Conservation (phyloP, 148 eudicot genomes). For the Gaultheria prostrata region DNA sequence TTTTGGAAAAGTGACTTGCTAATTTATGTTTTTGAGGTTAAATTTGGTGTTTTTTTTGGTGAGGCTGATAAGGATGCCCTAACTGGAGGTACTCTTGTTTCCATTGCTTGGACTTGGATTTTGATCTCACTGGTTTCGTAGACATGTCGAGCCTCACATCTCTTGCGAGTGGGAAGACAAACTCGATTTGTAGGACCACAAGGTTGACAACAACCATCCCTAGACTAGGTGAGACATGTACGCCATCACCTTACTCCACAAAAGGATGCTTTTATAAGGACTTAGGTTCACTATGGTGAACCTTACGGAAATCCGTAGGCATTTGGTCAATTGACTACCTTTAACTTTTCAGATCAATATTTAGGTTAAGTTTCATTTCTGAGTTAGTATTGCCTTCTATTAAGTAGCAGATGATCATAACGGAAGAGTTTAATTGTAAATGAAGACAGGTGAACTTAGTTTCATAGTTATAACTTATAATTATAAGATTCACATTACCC, state of each 20-base stretch:
- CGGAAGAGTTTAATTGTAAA: neutral
- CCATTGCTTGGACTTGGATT: neutral
- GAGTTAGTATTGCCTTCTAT: neutral
- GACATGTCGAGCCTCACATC: neutral
- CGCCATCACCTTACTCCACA: neutral
- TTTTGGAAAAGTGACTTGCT: no score
- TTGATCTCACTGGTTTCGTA: neutral
- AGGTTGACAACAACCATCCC: constrained; percentile 2
- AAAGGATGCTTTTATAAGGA: neutral
- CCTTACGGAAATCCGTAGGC: neutral
- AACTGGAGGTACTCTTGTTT: neutral
- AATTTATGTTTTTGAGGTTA: no score
- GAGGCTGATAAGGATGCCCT: no score
- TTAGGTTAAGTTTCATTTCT: neutral
- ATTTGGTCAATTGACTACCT: neutral
- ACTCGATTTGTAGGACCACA: neutral
- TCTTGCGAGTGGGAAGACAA: neutral
- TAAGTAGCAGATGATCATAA: neutral
- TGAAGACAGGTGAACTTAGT: neutral
- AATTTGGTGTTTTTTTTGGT: no score
- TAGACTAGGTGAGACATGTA: neutral
- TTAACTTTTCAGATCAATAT: neutral
- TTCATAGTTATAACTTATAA: no score
- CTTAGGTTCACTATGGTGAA: neutral
- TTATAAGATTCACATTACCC: neutral